phyloP scores from a whole-genome alignment of 805 yeast genomes.

The Jamesozyma jinghongensis region DNA sequence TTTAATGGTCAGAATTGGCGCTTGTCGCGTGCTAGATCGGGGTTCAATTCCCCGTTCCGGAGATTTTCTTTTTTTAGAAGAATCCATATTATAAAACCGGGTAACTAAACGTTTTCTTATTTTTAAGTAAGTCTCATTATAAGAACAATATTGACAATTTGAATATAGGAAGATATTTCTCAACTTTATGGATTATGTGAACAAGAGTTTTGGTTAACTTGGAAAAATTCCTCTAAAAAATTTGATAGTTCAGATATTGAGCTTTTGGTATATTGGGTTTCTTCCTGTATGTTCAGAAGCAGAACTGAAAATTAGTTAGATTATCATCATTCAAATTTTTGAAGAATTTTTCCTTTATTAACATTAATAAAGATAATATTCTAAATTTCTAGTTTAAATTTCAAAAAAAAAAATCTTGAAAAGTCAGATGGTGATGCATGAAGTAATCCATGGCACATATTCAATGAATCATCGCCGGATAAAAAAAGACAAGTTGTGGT shows the following conservation, averaged over 20 bases:
- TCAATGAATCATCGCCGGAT: constrained; percentile 35
- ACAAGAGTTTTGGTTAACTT: not conserved
- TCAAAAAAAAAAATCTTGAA: constrained; percentile 1
- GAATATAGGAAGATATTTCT: not conserved
- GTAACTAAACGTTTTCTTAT: no score
- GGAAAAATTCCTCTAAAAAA: not conserved
- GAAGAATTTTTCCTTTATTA: constrained; percentile 1
- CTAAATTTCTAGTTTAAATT: not conserved
- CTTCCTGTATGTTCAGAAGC: constrained; percentile 90
- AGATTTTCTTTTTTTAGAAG: not conserved
- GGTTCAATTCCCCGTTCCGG: constrained; percentile 6
- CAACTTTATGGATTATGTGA: no score
- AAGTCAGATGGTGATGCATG: constrained; percentile 98
- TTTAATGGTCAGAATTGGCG: constrained; percentile 5
- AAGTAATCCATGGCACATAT: constrained; percentile 69
- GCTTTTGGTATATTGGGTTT: constrained; percentile 59
- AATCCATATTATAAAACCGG: not conserved
- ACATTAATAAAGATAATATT: constrained; percentile 1
- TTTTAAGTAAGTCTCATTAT: no score
- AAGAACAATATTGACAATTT: not conserved
- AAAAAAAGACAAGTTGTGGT: constrained; percentile 28
- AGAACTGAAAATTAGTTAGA: constrained; percentile 62
- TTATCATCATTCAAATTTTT: constrained; percentile 24
- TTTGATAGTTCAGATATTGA: constrained; percentile 33
- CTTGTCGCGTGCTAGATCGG: constrained; percentile 6